Evolutionary conservation across 441 rosid genomes (phyloP), one percentile per base, ranked within the genome.

Genomic region (Brassica balearica): DNA sequence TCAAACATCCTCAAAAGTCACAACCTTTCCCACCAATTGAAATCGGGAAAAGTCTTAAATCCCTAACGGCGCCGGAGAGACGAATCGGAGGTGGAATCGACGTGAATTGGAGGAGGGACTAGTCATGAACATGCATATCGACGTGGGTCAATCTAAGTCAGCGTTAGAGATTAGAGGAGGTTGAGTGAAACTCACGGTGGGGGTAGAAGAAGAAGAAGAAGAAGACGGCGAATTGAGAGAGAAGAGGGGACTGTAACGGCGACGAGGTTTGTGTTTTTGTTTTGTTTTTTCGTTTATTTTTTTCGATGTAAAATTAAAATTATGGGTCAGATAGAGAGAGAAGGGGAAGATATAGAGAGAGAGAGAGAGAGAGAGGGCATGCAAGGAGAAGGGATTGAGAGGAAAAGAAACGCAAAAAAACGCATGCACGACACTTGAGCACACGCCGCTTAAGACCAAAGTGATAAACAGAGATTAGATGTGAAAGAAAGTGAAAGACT

Each of bases 371-470:
- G 86, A 82, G 83, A 82, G 88, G 76, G 92, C 96, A 90, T 90
- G 93, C 92, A 89, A 19, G 38, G 11, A 19, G 67, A 60, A 61
- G 8, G 79, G 27, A 22, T 36, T 5, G 15, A 23, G 5, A 60
- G 14, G 53, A 11, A 46, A 27, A 77, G 80, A 85, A 72, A 87
- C 83, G 94, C 89, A 77, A 71, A 86, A 88, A 88, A 88, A 88
- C 91, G 97, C 96, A 93, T 93, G 96, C 98, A 93, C 93, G 93
- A 88, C 90, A 86, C 90, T 86, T 86, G 81, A 81, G 48, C 55
- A 82, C 88, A 65, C 89, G 80, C 89, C 88, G 90, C 87, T 81
- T 85, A 36, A 17, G 65, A 62, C 59, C 77, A 43, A 61, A 68
- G 19, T 32, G 27, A 41, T 41, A 3, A 62, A 75, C 29, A 14